phyloP scores from a whole-genome alignment of 768 basidiomycete genomes.

The Boletus pseudo-olivaceus region DNA sequence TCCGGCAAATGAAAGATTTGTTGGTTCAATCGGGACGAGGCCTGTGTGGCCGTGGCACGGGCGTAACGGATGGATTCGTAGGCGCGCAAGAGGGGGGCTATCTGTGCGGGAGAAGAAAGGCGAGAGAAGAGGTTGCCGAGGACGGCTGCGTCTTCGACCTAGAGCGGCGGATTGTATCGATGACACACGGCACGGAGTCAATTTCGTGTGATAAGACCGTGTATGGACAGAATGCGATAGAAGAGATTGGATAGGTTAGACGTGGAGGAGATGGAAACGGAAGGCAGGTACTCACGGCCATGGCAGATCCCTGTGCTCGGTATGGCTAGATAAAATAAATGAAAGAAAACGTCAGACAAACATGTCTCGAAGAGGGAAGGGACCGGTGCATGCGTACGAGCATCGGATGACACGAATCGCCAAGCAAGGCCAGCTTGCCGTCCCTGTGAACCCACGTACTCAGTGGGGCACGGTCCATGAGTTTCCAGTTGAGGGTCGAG shows the following conservation, averaged over 20 bases:
- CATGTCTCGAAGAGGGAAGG: neutral
- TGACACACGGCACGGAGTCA: neutral
- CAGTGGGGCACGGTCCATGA: conserved; percentile 48
- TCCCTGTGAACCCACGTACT: conserved; percentile 46
- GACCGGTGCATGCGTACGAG: conserved; percentile 25
- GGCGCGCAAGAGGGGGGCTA: conserved; percentile 43
- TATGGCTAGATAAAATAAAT: conserved; percentile 37
- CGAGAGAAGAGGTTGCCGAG: conserved; percentile 51
- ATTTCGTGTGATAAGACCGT: neutral
- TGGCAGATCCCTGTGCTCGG: conserved; percentile 53
- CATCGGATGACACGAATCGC: conserved; percentile 60
- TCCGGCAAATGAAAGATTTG: conserved; percentile 54
- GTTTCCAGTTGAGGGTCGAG: conserved; percentile 43
- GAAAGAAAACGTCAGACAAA: neutral
- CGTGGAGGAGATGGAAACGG: neutral
- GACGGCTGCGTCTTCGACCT: conserved; percentile 37
- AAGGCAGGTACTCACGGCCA: conserved; percentile 38
- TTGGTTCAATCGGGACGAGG: conserved; percentile 48
- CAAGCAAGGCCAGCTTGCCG: conserved; percentile 44
- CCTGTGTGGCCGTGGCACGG: conserved; percentile 49
- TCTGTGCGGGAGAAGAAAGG: conserved; percentile 40
- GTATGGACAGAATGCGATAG: neutral
- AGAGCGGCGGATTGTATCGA: neutral
- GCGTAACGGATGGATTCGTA: conserved; percentile 50
- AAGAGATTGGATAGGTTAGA: neutral